Evolutionary conservation across 208 protist species (phyloP).

Genomic region (Sergeia podlipaevii): DNA sequence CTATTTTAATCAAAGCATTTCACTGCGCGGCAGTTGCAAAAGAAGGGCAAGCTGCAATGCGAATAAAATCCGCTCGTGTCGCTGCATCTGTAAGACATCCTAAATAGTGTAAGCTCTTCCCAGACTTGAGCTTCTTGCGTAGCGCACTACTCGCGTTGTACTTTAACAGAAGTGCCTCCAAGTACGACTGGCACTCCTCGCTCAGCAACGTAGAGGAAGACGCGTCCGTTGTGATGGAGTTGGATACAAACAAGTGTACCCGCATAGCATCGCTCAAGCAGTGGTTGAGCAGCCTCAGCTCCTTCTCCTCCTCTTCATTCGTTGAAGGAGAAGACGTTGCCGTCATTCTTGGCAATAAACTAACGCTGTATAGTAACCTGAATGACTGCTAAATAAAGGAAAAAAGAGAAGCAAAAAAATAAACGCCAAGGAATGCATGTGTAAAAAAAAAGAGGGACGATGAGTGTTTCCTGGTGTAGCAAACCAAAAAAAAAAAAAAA

Average conservation of each 20-base stretch:
- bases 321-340: background rate
- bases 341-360: too few relatives aligned
- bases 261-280: constrained; percentile 42
- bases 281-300: constrained; percentile 57
- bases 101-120: constrained; percentile 50
- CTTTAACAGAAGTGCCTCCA: constrained; percentile 33
- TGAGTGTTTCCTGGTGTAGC: too few relatives aligned
- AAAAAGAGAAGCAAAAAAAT: background rate
- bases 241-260: constrained; percentile 57
- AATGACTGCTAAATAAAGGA: too few relatives aligned
- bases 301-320: constrained; percentile 2
- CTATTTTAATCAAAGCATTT: too few relatives aligned
- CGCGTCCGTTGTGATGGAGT: constrained; percentile 21
- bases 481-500: too few relatives aligned
- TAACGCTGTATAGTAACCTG: too few relatives aligned
- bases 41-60: constrained; percentile 38
- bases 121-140: constrained; percentile 32
- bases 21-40: too few relatives aligned
- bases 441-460: background rate
- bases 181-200: constrained; percentile 50
- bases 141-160: constrained; percentile 39
- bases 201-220: constrained; percentile 37
- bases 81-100: constrained; percentile 63
- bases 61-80: constrained; percentile 55
- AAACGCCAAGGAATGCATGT: background rate